Base-by-base conservation (phyloP, 1,284 basidiomycete species). In the Sporisorium graminicola region DNA sequence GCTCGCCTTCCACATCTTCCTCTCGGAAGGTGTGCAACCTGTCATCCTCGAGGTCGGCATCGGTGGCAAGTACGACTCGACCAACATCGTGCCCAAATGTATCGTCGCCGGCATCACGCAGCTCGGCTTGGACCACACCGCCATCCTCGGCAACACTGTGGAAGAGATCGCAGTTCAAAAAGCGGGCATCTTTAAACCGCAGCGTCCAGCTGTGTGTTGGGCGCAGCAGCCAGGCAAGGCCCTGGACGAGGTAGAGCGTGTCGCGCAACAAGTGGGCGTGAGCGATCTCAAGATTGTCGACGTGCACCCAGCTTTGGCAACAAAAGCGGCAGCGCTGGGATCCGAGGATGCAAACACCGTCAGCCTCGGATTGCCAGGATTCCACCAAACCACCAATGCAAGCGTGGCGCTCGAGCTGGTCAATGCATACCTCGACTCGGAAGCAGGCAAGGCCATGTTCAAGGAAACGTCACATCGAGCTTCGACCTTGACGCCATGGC, bases 11-110 rank as follows among this genome's bases (percentile, higher is more conserved):
- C 95, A 99, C 84, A 89, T 92, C 12, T 99, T 99, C 87, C 87
- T 94, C 49, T 89, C 90, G 31, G 87, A 92, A 35, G 90, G 91
- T 81, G 91, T 93, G 18, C 91, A 94, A 79, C 95, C 94, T 5
- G 95, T 95, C 0, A 90, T 99, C 49, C 89, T 99, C 33, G 97
- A 99, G 88, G 97, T 99, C 40, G 97, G 97, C 16, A 93, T 99
- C 22, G 97, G 97, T 18, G 97, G 97, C 22, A 89, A 90, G 26
- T 95, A 94, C 83, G 97, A 99, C 85, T 94, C 94, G 81, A 99
- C 97, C 31, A 99, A 99, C 83, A 91, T 98, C 70, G 94, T 99
- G 0, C 94, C 94, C 0, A 90, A 90, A 69, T 97, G 97, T 0
- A 85, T 95, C 22, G 93, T 93, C 5, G 94, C 95, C 0, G 97